phyloP scores from a whole-genome alignment of 2,329 filamentous ascomycete genomes.

The Aspergillus puulaauensis region DNA sequence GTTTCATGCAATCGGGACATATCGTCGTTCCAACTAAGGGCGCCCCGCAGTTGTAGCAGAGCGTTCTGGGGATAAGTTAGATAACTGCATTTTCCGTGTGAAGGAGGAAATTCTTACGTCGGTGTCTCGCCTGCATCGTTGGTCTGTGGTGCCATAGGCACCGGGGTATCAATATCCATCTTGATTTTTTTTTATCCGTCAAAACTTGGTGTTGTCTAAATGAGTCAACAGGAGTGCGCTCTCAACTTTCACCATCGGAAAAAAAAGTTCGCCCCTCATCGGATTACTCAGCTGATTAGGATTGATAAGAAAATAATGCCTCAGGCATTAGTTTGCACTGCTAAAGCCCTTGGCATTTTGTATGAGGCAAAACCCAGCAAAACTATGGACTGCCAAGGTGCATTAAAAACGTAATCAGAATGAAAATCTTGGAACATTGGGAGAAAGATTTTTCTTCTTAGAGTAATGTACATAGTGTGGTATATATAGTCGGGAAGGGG shows the following conservation, averaged over 20 bases:
- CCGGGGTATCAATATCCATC: constrained; percentile 12
- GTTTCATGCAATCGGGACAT: constrained; percentile 13
- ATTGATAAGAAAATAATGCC: background rate
- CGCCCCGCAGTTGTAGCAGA: constrained; percentile 15
- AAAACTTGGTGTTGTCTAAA: background rate
- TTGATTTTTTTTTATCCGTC: background rate
- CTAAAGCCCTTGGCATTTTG: no score
- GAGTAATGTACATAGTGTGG: background rate
- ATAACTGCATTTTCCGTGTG: background rate
- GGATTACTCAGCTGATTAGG: constrained; percentile 2
- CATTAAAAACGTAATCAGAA: background rate
- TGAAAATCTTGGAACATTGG: background rate
- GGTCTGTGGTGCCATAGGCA: constrained; percentile 8
- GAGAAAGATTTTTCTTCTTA: background rate
- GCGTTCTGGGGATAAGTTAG: constrained; percentile 24
- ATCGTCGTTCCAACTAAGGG: constrained; percentile 11
- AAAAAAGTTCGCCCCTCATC: constrained; percentile 7
- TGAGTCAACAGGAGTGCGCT: background rate
- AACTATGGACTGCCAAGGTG: no score
- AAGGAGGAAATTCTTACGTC: background rate
- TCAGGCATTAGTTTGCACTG: no score
- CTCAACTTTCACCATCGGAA: background rate
- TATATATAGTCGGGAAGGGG: background rate
- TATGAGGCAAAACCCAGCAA: no score
- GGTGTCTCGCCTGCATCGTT: background rate